phyloP scores from a whole-genome alignment of 1,284 basidiomycete genomes.

The Apiotrichum sp. region DNA sequence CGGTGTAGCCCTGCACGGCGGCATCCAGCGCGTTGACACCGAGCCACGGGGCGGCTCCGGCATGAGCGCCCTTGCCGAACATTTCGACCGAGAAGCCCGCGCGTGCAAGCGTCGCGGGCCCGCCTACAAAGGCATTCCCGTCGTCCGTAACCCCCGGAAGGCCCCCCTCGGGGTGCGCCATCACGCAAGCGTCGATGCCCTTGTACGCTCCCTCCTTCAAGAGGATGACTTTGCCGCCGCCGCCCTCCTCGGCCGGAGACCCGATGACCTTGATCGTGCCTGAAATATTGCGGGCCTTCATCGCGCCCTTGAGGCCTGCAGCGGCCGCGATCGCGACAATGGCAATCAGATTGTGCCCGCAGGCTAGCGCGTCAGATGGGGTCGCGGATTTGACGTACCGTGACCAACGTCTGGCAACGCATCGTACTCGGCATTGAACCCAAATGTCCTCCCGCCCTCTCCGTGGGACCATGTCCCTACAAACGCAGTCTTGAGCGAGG shows the following conservation, averaged over 20 bases:
- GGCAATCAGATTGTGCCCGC: slow-evolving; percentile 54
- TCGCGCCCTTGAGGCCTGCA: slow-evolving; percentile 33
- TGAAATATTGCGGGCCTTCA: slow-evolving; percentile 30
- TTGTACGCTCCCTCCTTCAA: slow-evolving; percentile 69
- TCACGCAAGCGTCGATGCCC: slow-evolving; percentile 40
- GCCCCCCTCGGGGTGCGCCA: slow-evolving; percentile 28
- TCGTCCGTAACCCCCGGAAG: slow-evolving; percentile 10
- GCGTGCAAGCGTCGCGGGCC: slow-evolving; percentile 24
- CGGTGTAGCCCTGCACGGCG: slow-evolving; percentile 46
- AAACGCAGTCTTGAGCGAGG: slow-evolving; percentile 22
- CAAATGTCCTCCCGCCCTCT: slow-evolving; percentile 25
- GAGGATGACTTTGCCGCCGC: slow-evolving; percentile 70
- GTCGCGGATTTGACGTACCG: slow-evolving; percentile 10
- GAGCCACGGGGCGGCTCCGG: slow-evolving; percentile 45
- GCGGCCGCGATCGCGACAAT: slow-evolving; percentile 43
- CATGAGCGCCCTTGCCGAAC: slow-evolving; percentile 28
- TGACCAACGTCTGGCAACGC: slow-evolving; percentile 24
- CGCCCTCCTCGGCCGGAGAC: slow-evolving; percentile 63
- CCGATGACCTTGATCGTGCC: slow-evolving; percentile 43
- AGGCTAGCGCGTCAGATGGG: slow-evolving; percentile 49
- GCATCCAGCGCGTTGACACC: slow-evolving; percentile 51
- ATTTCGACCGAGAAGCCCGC: slow-evolving; percentile 28
- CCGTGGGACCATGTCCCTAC: slow-evolving; percentile 30
- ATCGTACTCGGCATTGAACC: slow-evolving; percentile 33
- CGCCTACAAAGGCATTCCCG: slow-evolving; percentile 18